Conservation (phyloP, 2,329 filamentous ascomycete species). For the Fusarium sterilihyphosum region DNA sequence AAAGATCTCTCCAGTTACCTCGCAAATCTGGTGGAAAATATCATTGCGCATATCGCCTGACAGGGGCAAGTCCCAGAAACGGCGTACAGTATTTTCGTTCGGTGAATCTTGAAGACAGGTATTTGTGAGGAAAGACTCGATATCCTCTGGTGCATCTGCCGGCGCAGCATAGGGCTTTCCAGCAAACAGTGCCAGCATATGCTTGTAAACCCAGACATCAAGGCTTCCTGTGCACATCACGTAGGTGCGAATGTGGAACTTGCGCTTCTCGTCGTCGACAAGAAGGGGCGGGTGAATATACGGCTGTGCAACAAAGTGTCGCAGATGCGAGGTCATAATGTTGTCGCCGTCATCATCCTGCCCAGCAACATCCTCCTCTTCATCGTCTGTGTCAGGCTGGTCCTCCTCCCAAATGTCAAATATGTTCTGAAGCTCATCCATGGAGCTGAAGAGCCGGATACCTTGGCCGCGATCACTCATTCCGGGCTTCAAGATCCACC, state of each 20-base stretch:
- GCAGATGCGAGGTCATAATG: conserved; percentile 88
- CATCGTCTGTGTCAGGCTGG: conserved; percentile 71
- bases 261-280: conserved; percentile 73
- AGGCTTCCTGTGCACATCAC: conserved; percentile 83
- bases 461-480: conserved; percentile 98
- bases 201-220: conserved; percentile 84
- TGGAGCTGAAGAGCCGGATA: conserved; percentile 86
- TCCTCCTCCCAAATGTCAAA: conserved; percentile 92
- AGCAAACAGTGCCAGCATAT: conserved; percentile 95
- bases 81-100: conserved; percentile 71
- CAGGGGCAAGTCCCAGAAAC: conserved; percentile 75
- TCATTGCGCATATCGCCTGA: conserved; percentile 63
- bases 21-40: conserved; percentile 80
- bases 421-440: conserved; percentile 83
- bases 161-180: conserved; percentile 77
- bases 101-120: conserved; percentile 83
- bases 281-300: conserved; percentile 89
- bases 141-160: conserved; percentile 58
- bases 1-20: conserved; percentile 79
- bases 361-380: conserved; percentile 59
- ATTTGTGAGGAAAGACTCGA: conserved; percentile 89
- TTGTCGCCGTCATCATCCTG: conserved; percentile 55
- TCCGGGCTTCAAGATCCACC: conserved; percentile 98
- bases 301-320: conserved; percentile 94
- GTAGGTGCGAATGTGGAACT: conserved; percentile 96